Conservation (phyloP, 2,329 filamentous ascomycete genomes). For the Hymenoscyphus fructigenus region DNA sequence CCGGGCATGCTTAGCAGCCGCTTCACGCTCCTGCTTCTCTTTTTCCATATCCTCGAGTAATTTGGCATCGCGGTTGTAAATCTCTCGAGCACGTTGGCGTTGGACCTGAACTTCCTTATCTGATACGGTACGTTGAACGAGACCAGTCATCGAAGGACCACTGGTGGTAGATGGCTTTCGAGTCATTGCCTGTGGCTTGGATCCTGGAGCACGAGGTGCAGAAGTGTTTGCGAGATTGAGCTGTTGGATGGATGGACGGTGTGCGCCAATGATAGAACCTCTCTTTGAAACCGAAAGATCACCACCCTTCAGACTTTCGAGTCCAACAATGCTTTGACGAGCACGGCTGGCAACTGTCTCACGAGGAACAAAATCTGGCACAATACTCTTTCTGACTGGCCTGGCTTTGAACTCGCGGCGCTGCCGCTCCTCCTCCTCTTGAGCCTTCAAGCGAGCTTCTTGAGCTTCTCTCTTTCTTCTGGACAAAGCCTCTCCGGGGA, state of each 20-base stretch:
- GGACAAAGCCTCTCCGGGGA: constrained; percentile 60
- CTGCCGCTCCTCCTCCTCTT: constrained; percentile 60
- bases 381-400: constrained; percentile 49
- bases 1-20: constrained; percentile 52
- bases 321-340: constrained; percentile 47
- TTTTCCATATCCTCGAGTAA: constrained; percentile 48
- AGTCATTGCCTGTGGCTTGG: constrained; percentile 15
- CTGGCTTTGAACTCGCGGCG: constrained; percentile 64
- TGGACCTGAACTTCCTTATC: constrained; percentile 52
- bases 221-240: constrained; percentile 35
- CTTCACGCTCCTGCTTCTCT: constrained; percentile 55
- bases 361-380: constrained; percentile 44
- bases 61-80: constrained; percentile 53
- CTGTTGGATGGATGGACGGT: constrained; percentile 37
- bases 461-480: constrained; percentile 51
- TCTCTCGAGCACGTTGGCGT: constrained; percentile 52
- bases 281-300: constrained; percentile 32
- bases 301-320: constrained; percentile 28
- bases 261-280: constrained; percentile 34
- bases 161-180: constrained; percentile 28
- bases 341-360: constrained; percentile 59
- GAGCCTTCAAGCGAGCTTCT: constrained; percentile 52
- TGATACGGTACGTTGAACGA: constrained; percentile 48
- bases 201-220: constrained; percentile 30
- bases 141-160: constrained; percentile 29